Conservation (phyloP, 2,329 filamentous ascomycete genomes). For the Aureobasidium pullulans region DNA sequence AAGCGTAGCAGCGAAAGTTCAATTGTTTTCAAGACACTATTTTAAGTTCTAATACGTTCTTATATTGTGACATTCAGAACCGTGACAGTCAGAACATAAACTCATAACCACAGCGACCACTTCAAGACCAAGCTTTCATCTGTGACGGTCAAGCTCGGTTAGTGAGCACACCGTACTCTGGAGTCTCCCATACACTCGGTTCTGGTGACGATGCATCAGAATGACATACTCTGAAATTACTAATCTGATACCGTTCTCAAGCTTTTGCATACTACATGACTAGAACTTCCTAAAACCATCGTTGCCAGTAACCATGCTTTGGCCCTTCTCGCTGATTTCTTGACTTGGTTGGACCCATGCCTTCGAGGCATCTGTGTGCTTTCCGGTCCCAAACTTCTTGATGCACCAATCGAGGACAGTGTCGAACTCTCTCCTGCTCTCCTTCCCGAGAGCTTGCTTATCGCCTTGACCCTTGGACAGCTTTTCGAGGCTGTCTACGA, state of each 20-base stretch:
- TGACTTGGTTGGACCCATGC: slow-evolving; percentile 37
- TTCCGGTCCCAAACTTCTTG: slow-evolving; percentile 37
- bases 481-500: slow-evolving; percentile 33
- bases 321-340: slow-evolving; percentile 34
- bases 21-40: background rate
- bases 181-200: too few relatives aligned
- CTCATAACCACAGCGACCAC: too few relatives aligned
- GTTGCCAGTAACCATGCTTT: slow-evolving; percentile 38
- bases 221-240: too few relatives aligned
- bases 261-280: slow-evolving; percentile 9
- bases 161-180: too few relatives aligned
- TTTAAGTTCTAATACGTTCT: background rate
- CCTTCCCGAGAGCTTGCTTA: slow-evolving; percentile 26
- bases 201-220: too few relatives aligned
- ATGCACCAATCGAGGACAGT: slow-evolving; percentile 38
- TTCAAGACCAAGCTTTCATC: too few relatives aligned
- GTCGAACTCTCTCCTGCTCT: slow-evolving; percentile 34
- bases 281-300: slow-evolving; percentile 41
- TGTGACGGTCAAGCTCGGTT: too few relatives aligned
- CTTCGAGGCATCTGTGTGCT: slow-evolving; percentile 36
- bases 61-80: background rate
- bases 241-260: too few relatives aligned
- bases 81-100: too few relatives aligned
- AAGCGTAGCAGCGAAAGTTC: background rate
- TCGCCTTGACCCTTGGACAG: slow-evolving; percentile 27